A percentile compares a stretch with the other conserved stretches of the same genome.
Evolutionary conservation across 352 stramenopile species (phyloP).

Genomic region (Elongisporangium undulatum): DNA sequence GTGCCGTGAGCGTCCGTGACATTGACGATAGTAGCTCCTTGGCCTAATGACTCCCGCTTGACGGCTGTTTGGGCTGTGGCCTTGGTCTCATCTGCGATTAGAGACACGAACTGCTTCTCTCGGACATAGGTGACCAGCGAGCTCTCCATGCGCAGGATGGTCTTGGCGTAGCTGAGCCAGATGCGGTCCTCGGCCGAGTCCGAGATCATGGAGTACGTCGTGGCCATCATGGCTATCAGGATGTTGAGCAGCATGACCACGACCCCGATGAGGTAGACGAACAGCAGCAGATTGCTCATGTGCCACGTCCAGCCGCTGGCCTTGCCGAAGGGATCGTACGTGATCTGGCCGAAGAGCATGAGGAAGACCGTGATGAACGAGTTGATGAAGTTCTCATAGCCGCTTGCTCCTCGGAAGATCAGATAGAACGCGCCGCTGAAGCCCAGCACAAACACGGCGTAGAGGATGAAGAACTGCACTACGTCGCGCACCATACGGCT

Average conservation of each 20-base stretch:
- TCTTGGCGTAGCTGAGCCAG: conserved; percentile 10
- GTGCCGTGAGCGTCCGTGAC: not conserved
- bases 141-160: conserved; percentile 18
- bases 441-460: not conserved
- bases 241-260: conserved; percentile 35
- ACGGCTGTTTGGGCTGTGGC: not conserved
- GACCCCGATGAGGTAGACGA: conserved; percentile 13
- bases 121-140: not conserved
- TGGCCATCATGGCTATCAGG: conserved; percentile 36
- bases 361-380: not conserved
- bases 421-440: not conserved
- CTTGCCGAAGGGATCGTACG: conserved; percentile 1
- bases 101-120: not conserved
- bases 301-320: conserved; percentile 9
- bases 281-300: conserved; percentile 10
- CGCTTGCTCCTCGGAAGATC: not conserved
- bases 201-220: conserved; percentile 18
- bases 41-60: not conserved
- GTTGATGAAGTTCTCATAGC: not conserved
- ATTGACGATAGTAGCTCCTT: not conserved
- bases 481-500: not conserved
- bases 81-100: not conserved
- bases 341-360: not conserved
- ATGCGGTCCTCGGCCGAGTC: conserved; percentile 10
- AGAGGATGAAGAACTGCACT: not conserved